Percentiles rank a stretch among this genome's conserved stretches.
phyloP scores from a whole-genome alignment of 768 basidiomycete genomes.

The Termitomyces heimii region DNA sequence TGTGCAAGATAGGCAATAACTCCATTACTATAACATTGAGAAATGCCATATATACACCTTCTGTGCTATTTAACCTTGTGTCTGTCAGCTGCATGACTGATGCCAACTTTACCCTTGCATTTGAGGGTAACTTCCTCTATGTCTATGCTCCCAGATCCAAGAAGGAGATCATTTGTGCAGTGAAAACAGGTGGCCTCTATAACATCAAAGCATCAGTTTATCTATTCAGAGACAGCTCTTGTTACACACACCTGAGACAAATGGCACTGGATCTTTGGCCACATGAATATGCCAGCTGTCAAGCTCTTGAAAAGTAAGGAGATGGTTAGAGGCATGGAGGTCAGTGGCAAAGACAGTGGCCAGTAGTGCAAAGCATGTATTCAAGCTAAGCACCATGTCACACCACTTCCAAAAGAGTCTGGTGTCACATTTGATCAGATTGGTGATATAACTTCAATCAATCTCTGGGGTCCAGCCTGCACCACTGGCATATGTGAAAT shows the following conservation, averaged over 20 bases:
- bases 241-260: conserved; percentile 18
- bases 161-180: background rate
- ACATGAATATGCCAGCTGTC: conserved; percentile 17
- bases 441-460: background rate
- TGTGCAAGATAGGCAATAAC: background rate
- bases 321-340: conserved; percentile 17
- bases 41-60: background rate
- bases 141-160: background rate
- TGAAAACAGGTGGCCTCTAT: conserved; percentile 11
- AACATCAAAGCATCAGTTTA: conserved; percentile 9
- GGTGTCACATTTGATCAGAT: background rate
- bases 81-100: background rate
- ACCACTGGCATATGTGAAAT: background rate
- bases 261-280: conserved; percentile 22
- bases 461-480: background rate
- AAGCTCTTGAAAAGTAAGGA: conserved; percentile 10
- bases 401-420: background rate
- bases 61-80: background rate
- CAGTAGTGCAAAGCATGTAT: background rate
- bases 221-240: background rate
- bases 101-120: background rate
- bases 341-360: conserved; percentile 6
- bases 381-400: background rate
- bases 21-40: background rate
- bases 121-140: background rate